Evolutionary conservation across 2,329 filamentous ascomycete genomes (phyloP).

Genomic region (Fusarium pilosicola): DNA sequence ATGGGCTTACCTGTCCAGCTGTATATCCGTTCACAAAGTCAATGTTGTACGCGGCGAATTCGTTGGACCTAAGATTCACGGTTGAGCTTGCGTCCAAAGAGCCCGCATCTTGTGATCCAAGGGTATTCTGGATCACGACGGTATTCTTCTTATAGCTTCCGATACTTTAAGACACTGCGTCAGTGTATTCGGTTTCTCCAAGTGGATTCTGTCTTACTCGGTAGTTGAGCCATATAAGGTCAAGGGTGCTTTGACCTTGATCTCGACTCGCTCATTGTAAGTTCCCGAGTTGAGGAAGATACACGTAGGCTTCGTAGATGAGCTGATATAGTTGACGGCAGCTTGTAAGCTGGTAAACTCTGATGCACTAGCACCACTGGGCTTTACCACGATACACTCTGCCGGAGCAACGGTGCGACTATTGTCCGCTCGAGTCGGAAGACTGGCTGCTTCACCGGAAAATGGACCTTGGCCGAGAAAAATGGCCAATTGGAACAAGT

Average conservation of each 20-base stretch:
- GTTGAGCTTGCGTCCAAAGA: not conserved
- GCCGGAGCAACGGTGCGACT: not conserved
- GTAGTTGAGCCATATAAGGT: not conserved
- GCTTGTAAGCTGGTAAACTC: not conserved
- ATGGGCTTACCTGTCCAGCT: not conserved
- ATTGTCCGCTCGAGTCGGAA: not conserved
- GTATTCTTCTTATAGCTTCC: not conserved
- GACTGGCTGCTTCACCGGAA: not conserved
- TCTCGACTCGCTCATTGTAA: not conserved
- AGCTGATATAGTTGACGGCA: not conserved
- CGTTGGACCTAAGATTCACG: not conserved
- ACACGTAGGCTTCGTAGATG: not conserved
- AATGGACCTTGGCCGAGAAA: fast-evolving
- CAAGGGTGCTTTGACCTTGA: not conserved
- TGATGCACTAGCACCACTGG: not conserved
- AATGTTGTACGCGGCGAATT: not conserved
- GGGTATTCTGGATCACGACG: not conserved
- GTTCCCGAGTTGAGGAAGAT: not conserved
- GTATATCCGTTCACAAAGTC: not conserved
- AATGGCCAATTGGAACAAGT: fast-evolving
- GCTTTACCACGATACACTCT: not conserved
- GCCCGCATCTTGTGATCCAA: not conserved
- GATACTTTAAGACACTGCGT: not conserved
- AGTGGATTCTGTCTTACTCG: not conserved
- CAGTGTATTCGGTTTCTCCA: fast-evolving